A percentile compares a stretch with the other conserved stretches of the same genome.
phyloP scores from a whole-genome alignment of 148 eudicot genomes.

The Rhododendron kiyosumense region DNA sequence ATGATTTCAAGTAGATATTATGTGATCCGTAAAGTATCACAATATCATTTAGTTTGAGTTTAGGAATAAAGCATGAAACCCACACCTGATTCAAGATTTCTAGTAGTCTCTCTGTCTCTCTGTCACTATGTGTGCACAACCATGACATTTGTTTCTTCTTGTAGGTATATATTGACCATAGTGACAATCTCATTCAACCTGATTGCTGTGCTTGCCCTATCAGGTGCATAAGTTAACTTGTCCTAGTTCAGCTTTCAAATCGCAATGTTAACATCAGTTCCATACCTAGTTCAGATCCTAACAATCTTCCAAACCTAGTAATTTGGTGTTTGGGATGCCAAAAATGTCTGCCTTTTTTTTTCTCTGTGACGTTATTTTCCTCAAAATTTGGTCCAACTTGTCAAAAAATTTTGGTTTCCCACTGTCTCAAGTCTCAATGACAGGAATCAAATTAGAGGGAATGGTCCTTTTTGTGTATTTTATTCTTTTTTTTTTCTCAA shows the following conservation, averaged over 20 bases:
- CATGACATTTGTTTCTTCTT: slow-evolving; percentile 5
- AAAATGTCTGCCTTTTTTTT: background rate
- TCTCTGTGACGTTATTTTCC: background rate
- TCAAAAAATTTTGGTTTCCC: background rate
- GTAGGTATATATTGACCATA: slow-evolving; percentile 50
- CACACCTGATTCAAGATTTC: background rate
- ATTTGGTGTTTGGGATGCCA: background rate
- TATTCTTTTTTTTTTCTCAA: background rate
- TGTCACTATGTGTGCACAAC: background rate
- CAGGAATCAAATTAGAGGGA: background rate
- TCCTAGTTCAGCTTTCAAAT: background rate
- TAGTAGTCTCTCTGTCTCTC: background rate
- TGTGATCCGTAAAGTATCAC: background rate
- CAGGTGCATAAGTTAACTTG: slow-evolving; percentile 32
- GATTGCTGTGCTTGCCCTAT: slow-evolving; percentile 38
- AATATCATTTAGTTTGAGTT: background rate
- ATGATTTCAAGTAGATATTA: background rate
- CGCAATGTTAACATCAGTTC: background rate
- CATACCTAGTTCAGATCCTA: background rate
- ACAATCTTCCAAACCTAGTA: background rate
- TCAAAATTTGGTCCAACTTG: background rate
- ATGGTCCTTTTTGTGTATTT: background rate
- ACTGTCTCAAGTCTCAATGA: background rate
- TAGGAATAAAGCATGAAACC: background rate
- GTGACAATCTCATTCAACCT: slow-evolving; percentile 40